Evolutionary conservation across 768 basidiomycete genomes (phyloP).

Genomic region (Collybia mongolica): DNA sequence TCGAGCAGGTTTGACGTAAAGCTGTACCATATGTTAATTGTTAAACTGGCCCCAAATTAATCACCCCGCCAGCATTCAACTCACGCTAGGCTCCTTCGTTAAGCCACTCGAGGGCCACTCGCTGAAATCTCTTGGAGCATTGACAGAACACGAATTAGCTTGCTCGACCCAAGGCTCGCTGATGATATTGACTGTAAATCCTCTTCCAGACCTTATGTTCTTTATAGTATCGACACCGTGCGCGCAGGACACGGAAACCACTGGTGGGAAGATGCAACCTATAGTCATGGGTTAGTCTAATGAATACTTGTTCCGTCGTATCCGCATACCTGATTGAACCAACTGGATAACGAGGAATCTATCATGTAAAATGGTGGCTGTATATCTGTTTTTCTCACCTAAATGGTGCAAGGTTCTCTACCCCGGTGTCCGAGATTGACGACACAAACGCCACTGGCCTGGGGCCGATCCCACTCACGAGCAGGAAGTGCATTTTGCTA

Average conservation of each 20-base stretch:
- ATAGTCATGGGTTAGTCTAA: conserved; percentile 23
- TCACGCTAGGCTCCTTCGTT: conserved; percentile 55
- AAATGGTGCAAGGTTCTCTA: conserved; percentile 62
- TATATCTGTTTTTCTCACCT: conserved; percentile 23
- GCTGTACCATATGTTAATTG: conserved; percentile 19
- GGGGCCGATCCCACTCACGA: conserved; percentile 57
- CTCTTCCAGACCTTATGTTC: conserved; percentile 63
- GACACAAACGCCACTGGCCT: conserved; percentile 74
- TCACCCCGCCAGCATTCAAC: conserved; percentile 13
- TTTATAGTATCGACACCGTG: conserved; percentile 53
- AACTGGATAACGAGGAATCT: conserved; percentile 29
- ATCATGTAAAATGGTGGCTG: not conserved
- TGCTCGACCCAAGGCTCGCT: conserved; percentile 66
- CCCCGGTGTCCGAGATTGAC: conserved; percentile 47
- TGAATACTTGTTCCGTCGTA: not conserved
- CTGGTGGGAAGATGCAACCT: conserved; percentile 61
- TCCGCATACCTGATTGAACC: conserved; percentile 33
- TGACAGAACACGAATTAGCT: conserved; percentile 51
- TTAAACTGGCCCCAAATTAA: not conserved
- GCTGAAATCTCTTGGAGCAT: conserved; percentile 49
- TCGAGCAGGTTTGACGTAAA: conserved; percentile 48
- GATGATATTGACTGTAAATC: conserved; percentile 75
- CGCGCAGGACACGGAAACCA: conserved; percentile 52
- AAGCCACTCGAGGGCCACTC: conserved; percentile 66
- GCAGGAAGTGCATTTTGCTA: conserved; percentile 41